phyloP scores from a whole-genome alignment of 1,139 yeast genomes.

The Debaryomyces robertsiae region DNA sequence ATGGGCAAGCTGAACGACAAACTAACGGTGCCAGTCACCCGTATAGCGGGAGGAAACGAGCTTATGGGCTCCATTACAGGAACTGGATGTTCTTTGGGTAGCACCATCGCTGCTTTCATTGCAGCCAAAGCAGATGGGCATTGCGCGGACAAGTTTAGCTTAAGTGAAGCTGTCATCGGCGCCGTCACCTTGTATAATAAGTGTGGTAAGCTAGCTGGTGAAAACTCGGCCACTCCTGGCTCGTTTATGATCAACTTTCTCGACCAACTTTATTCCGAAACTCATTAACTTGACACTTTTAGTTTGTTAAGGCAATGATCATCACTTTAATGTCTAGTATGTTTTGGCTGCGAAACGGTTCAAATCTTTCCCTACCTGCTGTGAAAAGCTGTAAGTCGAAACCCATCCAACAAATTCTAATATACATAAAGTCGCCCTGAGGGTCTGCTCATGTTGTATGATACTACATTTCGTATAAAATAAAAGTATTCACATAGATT shows the following conservation, averaged over 20 bases:
- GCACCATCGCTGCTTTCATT: constrained; percentile 63
- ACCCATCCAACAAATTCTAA: no score
- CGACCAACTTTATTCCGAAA: constrained; percentile 39
- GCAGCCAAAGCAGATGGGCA: constrained; percentile 44
- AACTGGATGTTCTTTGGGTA: constrained; percentile 84
- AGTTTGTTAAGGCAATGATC: no score
- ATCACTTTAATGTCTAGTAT: no score
- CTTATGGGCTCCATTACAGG: constrained; percentile 83
- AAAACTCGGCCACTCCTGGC: constrained; percentile 46
- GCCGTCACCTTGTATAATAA: constrained; percentile 66
- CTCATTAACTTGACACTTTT: constrained; percentile 17
- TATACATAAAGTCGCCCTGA: no score
- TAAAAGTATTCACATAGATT: no score
- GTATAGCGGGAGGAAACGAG: constrained; percentile 60
- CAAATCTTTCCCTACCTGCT: no score
- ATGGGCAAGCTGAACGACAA: not conserved
- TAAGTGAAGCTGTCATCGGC: constrained; percentile 52
- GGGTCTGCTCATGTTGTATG: no score
- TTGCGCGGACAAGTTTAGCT: constrained; percentile 18
- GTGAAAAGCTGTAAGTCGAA: no score
- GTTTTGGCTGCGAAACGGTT: no score
- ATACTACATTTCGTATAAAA: no score
- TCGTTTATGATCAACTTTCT: constrained; percentile 49
- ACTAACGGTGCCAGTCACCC: constrained; percentile 12
- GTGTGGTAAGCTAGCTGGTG: constrained; percentile 63